phyloP scores from a whole-genome alignment of 495 filamentous ascomycete species.

The Penicillium subrubescens region DNA sequence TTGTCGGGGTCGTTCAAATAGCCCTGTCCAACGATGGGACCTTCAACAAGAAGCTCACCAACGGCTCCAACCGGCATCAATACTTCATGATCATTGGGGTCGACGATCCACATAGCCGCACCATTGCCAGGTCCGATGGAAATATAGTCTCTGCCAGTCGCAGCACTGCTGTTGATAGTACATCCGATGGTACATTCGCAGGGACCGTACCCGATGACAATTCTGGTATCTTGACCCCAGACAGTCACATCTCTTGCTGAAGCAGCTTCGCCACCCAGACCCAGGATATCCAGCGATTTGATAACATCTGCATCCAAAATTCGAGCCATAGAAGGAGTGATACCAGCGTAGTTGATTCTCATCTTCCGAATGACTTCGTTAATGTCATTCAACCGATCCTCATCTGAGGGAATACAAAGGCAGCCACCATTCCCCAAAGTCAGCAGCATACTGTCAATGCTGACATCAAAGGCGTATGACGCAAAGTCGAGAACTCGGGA shows the following conservation, averaged over 20 bases:
- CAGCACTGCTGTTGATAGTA: conserved; percentile 46
- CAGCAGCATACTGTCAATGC: conserved; percentile 47
- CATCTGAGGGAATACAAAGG: conserved; percentile 54
- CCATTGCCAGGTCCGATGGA: conserved; percentile 43
- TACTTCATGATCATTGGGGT: conserved; percentile 46
- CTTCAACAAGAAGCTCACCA: conserved; percentile 58
- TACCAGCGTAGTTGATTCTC: conserved; percentile 44
- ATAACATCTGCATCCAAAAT: conserved; percentile 46
- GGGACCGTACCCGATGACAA: conserved; percentile 56
- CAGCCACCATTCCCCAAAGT: conserved; percentile 49
- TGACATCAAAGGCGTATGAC: conserved; percentile 52
- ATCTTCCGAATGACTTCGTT: conserved; percentile 47
- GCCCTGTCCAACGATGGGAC: conserved; percentile 52
- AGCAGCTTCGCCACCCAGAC: conserved; percentile 54
- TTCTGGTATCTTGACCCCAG: conserved; percentile 42
- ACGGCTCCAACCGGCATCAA: conserved; percentile 53
- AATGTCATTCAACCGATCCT: conserved; percentile 52
- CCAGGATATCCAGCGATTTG: conserved; percentile 47
- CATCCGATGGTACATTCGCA: conserved; percentile 52
- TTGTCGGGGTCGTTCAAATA: conserved; percentile 53
- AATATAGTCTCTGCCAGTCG: conserved; percentile 41
- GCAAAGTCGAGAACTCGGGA: conserved; percentile 48
- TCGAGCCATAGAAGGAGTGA: conserved; percentile 56
- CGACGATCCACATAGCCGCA: conserved; percentile 49
- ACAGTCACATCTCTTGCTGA: conserved; percentile 40